phyloP scores from a whole-genome alignment of 164 flowering plant genomes.

The Saururus chinensis region DNA sequence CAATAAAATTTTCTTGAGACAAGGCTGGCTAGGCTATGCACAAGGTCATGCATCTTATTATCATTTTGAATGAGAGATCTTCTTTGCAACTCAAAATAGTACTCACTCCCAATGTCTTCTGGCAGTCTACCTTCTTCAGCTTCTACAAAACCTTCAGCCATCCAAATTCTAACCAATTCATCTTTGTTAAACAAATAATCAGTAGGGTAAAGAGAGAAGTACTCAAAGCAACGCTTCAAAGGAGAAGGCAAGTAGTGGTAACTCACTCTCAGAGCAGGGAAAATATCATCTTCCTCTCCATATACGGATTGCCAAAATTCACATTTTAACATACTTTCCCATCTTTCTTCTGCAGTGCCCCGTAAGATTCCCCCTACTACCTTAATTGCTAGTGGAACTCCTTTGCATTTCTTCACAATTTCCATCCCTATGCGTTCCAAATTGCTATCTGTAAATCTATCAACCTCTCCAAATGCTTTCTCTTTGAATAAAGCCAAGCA shows the following conservation, averaged over 20 bases:
- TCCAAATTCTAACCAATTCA: constrained; percentile 8
- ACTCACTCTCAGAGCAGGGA: constrained; percentile 10
- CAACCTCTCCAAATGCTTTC: constrained; percentile 1
- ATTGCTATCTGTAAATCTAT: background rate
- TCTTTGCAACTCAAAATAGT: too few relatives aligned
- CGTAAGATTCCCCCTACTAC: constrained; percentile 10
- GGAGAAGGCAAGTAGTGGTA: constrained; percentile 8
- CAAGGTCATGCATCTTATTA: background rate
- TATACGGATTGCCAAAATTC: constrained; percentile 6
- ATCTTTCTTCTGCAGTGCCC: background rate
- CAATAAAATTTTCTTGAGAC: background rate
- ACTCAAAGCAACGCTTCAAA: too few relatives aligned
- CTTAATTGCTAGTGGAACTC: constrained; percentile 9
- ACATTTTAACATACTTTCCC: constrained; percentile 5
- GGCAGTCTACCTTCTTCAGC: background rate
- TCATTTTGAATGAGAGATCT: background rate
- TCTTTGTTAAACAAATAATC: constrained; percentile 1
- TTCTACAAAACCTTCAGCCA: constrained; percentile 4
- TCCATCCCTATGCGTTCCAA: too few relatives aligned
- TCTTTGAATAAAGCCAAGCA: too few relatives aligned
- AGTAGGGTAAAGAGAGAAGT: constrained; percentile 12
- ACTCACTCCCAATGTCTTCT: background rate
- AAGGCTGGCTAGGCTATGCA: background rate
- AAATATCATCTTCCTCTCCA: background rate
- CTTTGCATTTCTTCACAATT: constrained; percentile 13